Conservation (phyloP, 371 early-diverging fungal species). For the Dichotomocladium elegans region DNA sequence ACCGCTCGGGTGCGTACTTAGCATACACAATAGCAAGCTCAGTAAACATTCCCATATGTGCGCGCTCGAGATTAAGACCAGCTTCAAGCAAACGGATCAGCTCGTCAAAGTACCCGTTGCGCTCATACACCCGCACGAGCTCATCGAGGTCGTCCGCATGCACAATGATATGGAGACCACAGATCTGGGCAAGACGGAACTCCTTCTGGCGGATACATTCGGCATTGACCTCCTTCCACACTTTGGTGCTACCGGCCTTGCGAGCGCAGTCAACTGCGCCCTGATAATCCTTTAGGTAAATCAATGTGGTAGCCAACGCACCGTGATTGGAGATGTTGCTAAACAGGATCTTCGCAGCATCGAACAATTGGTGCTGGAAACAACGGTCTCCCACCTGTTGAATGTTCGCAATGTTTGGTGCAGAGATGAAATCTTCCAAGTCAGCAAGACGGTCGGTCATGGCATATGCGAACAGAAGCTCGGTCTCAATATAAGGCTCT, state of each 20-base stretch:
- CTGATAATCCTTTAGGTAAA: constrained; percentile 92
- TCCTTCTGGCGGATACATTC: constrained; percentile 92
- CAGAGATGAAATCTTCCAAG: constrained; percentile 87
- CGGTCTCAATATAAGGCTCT: constrained; percentile 91
- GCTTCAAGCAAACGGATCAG: constrained; percentile 87
- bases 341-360: constrained; percentile 94
- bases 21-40: constrained; percentile 94
- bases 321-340: constrained; percentile 94
- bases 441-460: constrained; percentile 90
- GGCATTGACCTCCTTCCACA: constrained; percentile 96
- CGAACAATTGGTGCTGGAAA: constrained; percentile 86
- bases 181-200: constrained; percentile 96
- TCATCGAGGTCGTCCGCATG: constrained; percentile 96
- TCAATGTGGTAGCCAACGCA: constrained; percentile 90
- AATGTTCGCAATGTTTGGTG: constrained; percentile 91
- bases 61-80: constrained; percentile 93
- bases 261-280: constrained; percentile 97
- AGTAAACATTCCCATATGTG: constrained; percentile 99
- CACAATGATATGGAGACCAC: constrained; percentile 92
- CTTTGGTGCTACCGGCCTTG: constrained; percentile 94
- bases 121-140: constrained; percentile 84
- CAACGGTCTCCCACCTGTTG: constrained; percentile 94
- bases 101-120: constrained; percentile 86
- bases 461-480: constrained; percentile 91
- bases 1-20: constrained; percentile 87